Evolutionary conservation across 2,329 filamentous ascomycete genomes (phyloP), one percentile per base, ranked within the genome.

Genomic region (Aspergillus tubingensis): DNA sequence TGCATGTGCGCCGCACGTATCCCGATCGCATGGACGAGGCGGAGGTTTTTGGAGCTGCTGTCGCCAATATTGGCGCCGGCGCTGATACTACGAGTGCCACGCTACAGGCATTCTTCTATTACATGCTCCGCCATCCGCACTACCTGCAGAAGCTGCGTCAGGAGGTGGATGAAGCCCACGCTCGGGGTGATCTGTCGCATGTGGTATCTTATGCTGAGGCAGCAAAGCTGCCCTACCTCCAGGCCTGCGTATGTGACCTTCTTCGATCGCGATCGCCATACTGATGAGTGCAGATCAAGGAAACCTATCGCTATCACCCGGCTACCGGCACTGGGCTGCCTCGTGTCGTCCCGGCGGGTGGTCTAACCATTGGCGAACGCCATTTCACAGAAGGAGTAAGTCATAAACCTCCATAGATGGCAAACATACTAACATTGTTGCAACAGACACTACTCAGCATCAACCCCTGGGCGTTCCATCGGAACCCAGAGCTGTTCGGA

Each of bases 31-130:
- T 71, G 63, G 63, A 67, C 1, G 72, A 76, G 59, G 65, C 65
- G 5, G 76, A 79, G 32, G 69, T 79, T 21, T 65, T 74, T 13
- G 67, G 67, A 5, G 70, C 72, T 3, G 74, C 74, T 2, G 68
- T 74, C n/a, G 71, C 64, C 5, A 78, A 70, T 49, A 62, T 79
- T 3, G 76, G 75, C 3, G 77, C 77, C 5, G 77, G 77, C 1
- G 70, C 70, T 0, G 79, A 80, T 54, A 79, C 77, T 2, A 72
- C 75, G 8, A 74, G 71, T 48, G 69, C 73, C 0, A 72, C 72
- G 1, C 62, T 75, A 6, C 74, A 77, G 48, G 69, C 70, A 1
- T 71, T 79, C 19, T 62, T 78, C 21, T 79, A 79, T 58, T 67
- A 70, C 36, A 39, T 80, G 15, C 58, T 79, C 3, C 59, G 63